Evolutionary conservation across 1,284 basidiomycete species (phyloP).

Genomic region (Anthracocystis panici-leucophaei): DNA sequence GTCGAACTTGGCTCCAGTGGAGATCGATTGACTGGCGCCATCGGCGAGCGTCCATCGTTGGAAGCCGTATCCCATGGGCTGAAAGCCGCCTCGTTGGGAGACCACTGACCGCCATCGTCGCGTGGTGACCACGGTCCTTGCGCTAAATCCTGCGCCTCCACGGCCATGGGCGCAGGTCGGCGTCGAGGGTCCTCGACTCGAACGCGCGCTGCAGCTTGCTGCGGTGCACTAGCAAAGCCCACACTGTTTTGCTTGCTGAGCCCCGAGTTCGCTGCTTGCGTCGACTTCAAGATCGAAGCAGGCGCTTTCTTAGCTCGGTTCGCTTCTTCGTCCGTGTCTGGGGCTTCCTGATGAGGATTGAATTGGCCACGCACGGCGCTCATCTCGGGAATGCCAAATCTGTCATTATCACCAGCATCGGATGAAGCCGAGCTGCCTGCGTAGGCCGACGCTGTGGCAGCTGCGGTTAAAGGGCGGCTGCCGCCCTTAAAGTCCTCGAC

Average conservation of each 20-base stretch:
- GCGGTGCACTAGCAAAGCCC: conserved; percentile 1
- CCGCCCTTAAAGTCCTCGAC: conserved; percentile 34
- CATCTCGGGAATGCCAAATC: conserved; percentile 39
- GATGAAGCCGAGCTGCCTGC: conserved; percentile 25
- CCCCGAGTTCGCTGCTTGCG: not conserved
- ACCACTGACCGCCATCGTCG: conserved; percentile 11
- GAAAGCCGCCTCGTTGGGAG: conserved; percentile 3
- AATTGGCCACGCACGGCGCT: conserved; percentile 28
- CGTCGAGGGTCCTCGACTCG: conserved; percentile 32
- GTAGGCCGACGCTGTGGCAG: not conserved
- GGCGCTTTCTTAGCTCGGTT: conserved; percentile 8
- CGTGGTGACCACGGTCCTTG: conserved; percentile 12
- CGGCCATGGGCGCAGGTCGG: conserved; percentile 1
- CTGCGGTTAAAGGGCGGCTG: conserved; percentile 15
- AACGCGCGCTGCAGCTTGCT: not conserved
- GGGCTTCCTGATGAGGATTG: conserved; percentile 35
- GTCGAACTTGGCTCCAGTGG: conserved; percentile 7
- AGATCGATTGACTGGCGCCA: conserved; percentile 6
- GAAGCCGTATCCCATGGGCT: conserved; percentile 3
- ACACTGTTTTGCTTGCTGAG: not conserved
- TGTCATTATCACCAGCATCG: conserved; percentile 24
- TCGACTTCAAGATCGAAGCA: not conserved
- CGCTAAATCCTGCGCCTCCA: not conserved
- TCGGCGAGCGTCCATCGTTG: not conserved
- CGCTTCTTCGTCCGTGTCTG: conserved; percentile 16